Evolutionary conservation across 106 monocot species (phyloP), one percentile per base, ranked within the genome.

Genomic region (Apostasia ramifera): DNA sequence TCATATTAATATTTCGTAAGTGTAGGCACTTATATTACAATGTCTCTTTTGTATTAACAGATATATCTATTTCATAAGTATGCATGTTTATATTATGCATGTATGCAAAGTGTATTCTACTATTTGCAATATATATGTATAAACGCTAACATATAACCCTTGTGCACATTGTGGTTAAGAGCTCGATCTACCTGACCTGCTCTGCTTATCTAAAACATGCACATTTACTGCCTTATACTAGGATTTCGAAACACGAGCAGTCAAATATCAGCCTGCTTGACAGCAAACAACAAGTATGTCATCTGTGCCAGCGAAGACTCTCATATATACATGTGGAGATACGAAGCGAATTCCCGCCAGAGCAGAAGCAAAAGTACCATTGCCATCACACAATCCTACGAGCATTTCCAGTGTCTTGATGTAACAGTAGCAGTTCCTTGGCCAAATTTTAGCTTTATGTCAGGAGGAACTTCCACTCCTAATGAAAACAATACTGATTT

Each of bases 281-380:
- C 85, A 12, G 53, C 84, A 61, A 84, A 84, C 37, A 82, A 84
- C 13, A 84, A 77, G 56, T 77, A 84, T 57, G 82, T 84, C 37
- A 68, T 88, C 42, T 84, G 81, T 66, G 88, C 88, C 2, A 84
- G 84, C 13, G 88, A 84, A 62, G 88, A 88, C 68, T 88, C 84
- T 15, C 76, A 88, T 46, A 81, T 88, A 6, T 88, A 88, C 8
- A 62, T 88, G 46, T 84, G 88, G 88, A 79, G 88, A 68, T 68
- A 85, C 14, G 73, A 84, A 47, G 39, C 76, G 40, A 70, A 71
- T 67, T 48, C 82, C 12, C 82, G 73, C 47, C 81, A 67, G 37
- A 76, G 47, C 2, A 77, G 74, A 77, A 66, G 61, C 77, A 85
- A 74, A 77, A 61, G 71, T 38, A 58, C 50, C 13, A 66, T 71